Evolutionary conservation across 352 stramenopile genomes (phyloP).

Genomic region (Globisporangium uncinulatum): DNA sequence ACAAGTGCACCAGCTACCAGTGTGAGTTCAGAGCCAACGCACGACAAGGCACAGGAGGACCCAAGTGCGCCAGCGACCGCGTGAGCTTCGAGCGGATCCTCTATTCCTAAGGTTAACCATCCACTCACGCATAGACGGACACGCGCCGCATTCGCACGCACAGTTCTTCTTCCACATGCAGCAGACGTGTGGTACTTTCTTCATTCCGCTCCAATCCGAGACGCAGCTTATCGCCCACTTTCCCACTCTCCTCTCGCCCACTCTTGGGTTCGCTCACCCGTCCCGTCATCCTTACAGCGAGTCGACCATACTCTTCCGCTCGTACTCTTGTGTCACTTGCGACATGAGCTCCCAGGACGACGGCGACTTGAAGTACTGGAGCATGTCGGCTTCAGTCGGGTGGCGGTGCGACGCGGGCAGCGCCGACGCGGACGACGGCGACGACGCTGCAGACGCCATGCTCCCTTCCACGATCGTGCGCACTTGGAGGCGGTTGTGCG

Average conservation of each 20-base stretch:
- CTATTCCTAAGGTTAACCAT: neutral
- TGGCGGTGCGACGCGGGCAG: slow-evolving; percentile 12
- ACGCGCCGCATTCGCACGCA: no score
- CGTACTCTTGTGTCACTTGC: slow-evolving; percentile 59
- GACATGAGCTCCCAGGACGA: slow-evolving; percentile 64
- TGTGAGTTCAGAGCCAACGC: neutral
- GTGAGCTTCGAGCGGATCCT: neutral
- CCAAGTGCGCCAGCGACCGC: neutral
- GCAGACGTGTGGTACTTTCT: no score
- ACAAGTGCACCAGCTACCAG: neutral
- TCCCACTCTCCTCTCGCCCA: neutral
- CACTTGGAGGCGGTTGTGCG: slow-evolving; percentile 38
- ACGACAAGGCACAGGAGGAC: neutral
- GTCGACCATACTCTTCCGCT: slow-evolving; percentile 9
- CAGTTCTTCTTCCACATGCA: no score
- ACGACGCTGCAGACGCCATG: slow-evolving; percentile 26
- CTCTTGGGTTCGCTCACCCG: neutral
- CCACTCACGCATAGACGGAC: neutral
- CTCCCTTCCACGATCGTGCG: slow-evolving; percentile 62
- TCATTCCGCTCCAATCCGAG: no score
- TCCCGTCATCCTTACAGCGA: slow-evolving; percentile 3
- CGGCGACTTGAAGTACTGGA: slow-evolving; percentile 65
- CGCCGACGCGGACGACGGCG: slow-evolving; percentile 10
- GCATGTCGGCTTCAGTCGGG: slow-evolving; percentile 54
- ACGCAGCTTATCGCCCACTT: neutral